Conservation (phyloP, 2,329 filamentous ascomycete species). For the Penicillium verrucosum region DNA sequence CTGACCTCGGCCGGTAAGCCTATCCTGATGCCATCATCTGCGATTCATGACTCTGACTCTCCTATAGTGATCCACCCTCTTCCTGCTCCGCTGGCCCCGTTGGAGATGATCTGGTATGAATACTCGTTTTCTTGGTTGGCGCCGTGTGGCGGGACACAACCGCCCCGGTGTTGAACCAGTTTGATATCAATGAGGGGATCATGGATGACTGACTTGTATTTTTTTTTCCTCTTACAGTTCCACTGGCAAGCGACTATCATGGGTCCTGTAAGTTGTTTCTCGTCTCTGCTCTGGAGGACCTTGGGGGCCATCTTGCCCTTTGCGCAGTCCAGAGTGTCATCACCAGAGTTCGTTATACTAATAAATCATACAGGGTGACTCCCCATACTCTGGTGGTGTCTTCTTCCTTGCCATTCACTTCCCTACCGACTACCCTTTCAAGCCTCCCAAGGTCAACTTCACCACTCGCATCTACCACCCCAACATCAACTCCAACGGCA, state of each 20-base stretch:
- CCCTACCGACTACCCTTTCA: slow-evolving; percentile 99
- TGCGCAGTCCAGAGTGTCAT: neutral
- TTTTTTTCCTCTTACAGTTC: slow-evolving; percentile 61
- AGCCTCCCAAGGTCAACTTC: slow-evolving; percentile 99
- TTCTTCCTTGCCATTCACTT: slow-evolving; percentile 99
- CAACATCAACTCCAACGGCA: slow-evolving; percentile 99
- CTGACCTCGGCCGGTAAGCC: slow-evolving; percentile 51
- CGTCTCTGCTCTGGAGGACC: neutral
- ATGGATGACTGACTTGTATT: slow-evolving; percentile 27
- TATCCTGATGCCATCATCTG: slow-evolving; percentile 12
- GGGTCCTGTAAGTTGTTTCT: slow-evolving; percentile 77
- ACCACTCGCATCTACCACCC: slow-evolving; percentile 99
- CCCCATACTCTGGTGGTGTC: slow-evolving; percentile 94
- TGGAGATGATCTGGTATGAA: slow-evolving; percentile 92
- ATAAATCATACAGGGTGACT: slow-evolving; percentile 67
- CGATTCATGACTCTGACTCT: slow-evolving; percentile 20
- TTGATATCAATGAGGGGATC: slow-evolving; percentile 5
- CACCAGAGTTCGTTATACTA: slow-evolving; percentile 25
- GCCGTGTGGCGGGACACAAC: slow-evolving; percentile 24
- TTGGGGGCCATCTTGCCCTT: neutral
- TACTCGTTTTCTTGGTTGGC: slow-evolving; percentile 4
- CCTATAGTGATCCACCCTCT: slow-evolving; percentile 84
- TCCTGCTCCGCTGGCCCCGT: slow-evolving; percentile 97
- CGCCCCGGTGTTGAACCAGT: slow-evolving; percentile 1
- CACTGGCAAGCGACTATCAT: slow-evolving; percentile 99